phyloP scores from a whole-genome alignment of 768 basidiomycete genomes.

The Cystofilobasidium bisporidii region DNA sequence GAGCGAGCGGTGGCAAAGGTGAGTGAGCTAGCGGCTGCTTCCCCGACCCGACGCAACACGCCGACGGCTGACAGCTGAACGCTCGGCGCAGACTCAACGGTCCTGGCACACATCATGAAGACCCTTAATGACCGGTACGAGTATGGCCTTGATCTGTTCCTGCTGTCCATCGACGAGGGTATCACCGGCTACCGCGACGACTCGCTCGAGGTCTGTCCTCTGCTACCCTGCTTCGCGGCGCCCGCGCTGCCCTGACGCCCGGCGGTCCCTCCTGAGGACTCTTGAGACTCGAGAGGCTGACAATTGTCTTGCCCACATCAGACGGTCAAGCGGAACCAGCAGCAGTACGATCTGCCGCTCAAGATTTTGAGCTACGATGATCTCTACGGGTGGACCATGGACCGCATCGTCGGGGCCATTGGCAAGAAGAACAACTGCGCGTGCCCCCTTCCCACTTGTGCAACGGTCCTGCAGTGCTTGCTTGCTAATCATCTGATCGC shows the following conservation, averaged over 20 bases:
- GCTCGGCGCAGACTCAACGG: conserved; percentile 70
- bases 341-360: conserved; percentile 87
- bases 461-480: background rate
- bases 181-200: conserved; percentile 98
- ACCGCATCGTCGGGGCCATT: conserved; percentile 83
- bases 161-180: conserved; percentile 96
- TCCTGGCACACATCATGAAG: conserved; percentile 95
- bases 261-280: too few relatives aligned
- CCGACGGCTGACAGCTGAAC: background rate
- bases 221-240: conserved; percentile 18
- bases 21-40: conserved; percentile 31
- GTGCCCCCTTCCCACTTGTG: conserved; percentile 20
- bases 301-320: conserved; percentile 36
- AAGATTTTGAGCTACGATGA: conserved; percentile 95
- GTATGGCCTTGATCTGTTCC: conserved; percentile 80
- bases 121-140: conserved; percentile 84
- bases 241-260: too few relatives aligned
- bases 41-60: too few relatives aligned
- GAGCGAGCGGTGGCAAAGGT: conserved; percentile 98
- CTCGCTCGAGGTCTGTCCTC: conserved; percentile 70
- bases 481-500: background rate
- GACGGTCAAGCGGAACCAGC: conserved; percentile 96
- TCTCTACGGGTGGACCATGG: conserved; percentile 99
- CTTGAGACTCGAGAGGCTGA: too few relatives aligned
- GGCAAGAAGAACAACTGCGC: conserved; percentile 92